Evolutionary conservation across 306 rosid species (phyloP), one percentile per base, ranked within the genome.

Genomic region (Ziziphus jujuba): DNA sequence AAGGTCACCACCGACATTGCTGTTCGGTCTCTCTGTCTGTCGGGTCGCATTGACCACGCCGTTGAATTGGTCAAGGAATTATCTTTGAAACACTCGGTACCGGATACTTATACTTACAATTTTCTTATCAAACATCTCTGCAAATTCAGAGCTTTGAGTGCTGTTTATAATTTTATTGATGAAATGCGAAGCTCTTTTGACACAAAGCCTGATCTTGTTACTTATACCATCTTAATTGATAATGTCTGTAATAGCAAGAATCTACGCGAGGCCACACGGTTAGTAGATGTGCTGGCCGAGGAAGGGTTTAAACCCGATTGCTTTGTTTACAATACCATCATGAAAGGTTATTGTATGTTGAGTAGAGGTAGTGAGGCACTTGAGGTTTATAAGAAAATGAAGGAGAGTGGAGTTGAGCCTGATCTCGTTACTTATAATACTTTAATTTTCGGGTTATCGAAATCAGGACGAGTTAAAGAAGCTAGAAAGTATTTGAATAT

Each of bases 301-400:
- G 97, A 90, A 53, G 99, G 96, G 6, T 87, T 93, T 70, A 88
- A 80, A 78, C 97, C 91, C 0, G 97, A 93, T 80, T 82, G 96
- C 60, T 90, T 72, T 58, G 65, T 88, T 34, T 93, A 86, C 56
- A 90, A 90, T 62, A 88, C 97, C 1, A 83, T 93, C 31, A 84
- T 93, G 97, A 88, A 93, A 70, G 97, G 96, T 3, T 90, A 81
- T 69, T 93, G 99, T 63, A 71, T 72, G 86, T 13, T 93, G 51
- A 84, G 95, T 45, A 75, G 77, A 64, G 96, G 97, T 9, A 82
- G 73, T 10, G 99, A 90, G 84, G 92, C 85, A 2, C 62, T 87
- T 59, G 83, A 69, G 76, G 92, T 93, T 65, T 88, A 83, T 72
- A 83, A 90, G 71, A 72, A 72, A 49, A 93, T 93, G 99, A 84